Evolutionary conservation across 2,329 filamentous ascomycete species (phyloP), one percentile per base, ranked within the genome.

Genomic region (Fusarium aywerte): DNA sequence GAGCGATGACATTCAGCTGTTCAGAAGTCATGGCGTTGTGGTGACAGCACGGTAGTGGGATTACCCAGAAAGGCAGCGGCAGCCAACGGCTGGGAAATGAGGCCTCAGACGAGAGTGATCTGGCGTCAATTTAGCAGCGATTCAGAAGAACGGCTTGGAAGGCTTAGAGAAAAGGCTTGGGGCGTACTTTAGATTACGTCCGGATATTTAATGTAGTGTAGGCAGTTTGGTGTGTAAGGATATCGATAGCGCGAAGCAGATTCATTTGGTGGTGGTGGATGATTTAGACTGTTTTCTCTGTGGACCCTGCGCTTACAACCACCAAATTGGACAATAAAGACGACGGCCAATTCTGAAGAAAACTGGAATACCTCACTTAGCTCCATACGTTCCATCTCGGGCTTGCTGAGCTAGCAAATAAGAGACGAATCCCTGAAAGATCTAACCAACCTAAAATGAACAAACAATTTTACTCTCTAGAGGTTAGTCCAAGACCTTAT

Each of bases 1-100:
- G 84, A 48, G 92, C 95, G 71, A 99, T 94, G 67, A 97, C 93
- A 71, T 94, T 90, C 67, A 90, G 81, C 64, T 80, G 77, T 65
- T 82, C 80, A 59, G 76, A 69, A 55, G 80, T 72, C 82, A 83
- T 84, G 71, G 44, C 33, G 52, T 51, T 54, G 57, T 31, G 35
- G 33, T 53, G 40, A 38, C 44, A 38, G 32, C 44, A 48, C 38
- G 27, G 42, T 21, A 32, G 32, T 35, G 38, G 23, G 9, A 25
- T 40, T 43, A 21, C 49, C 52, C 35, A 52, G 40, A 47, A 59
- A 32, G 43, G 55, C 49, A 56, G 47, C 32, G 43, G 55, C 49
- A 56, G 47, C 32, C 36, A 38, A 44, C 47, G 32, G 50, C 44
- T 33, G 36, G 43, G 49, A 66, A 54, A 58, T 40, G 51, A 69